A percentile compares a stretch with the other conserved stretches of the same genome.
Conservation (phyloP, 2,329 filamentous ascomycete species). For the Tolypocladium sp. region DNA sequence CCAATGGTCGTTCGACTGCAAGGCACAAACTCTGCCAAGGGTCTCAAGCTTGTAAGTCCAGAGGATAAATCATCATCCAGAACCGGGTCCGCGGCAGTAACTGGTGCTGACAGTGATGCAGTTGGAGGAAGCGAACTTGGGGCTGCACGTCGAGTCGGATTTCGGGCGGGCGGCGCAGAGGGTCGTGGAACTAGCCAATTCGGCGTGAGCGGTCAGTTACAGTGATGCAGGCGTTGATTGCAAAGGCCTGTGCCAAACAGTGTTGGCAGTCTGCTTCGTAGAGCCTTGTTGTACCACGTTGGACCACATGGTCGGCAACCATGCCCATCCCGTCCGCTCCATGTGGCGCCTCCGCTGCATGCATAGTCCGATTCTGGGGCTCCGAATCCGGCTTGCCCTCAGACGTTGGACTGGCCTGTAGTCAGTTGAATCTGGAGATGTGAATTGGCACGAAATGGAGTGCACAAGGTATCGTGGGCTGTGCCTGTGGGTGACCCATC, state of each 20-base stretch:
- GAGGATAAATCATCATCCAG: background rate
- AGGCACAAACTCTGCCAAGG: constrained; percentile 34
- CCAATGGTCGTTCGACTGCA: constrained; percentile 37
- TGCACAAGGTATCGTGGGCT: background rate
- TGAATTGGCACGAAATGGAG: background rate
- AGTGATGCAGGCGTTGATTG: background rate
- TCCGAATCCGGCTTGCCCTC: background rate
- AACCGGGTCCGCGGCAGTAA: too few relatives aligned
- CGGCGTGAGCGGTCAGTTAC: background rate
- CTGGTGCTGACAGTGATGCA: constrained; percentile 5
- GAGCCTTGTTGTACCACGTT: too few relatives aligned
- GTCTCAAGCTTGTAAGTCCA: constrained; percentile 27
- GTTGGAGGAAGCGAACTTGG: constrained; percentile 25
- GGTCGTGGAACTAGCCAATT: constrained; percentile 21
- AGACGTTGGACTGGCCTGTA: background rate
- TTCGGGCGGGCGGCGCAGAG: constrained; percentile 25
- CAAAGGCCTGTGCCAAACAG: background rate
- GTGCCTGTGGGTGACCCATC: too few relatives aligned
- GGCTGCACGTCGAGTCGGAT: constrained; percentile 26
- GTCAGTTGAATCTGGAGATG: background rate
- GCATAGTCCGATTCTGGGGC: background rate
- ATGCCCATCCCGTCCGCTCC: too few relatives aligned
- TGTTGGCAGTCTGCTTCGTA: background rate
- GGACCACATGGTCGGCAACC: too few relatives aligned
- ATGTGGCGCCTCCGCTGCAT: background rate